A percentile compares a stretch with the other conserved stretches of the same genome.
phyloP scores from a whole-genome alignment of 176 grass and related monocot genomes.

The Dendrocalamus sinicus region DNA sequence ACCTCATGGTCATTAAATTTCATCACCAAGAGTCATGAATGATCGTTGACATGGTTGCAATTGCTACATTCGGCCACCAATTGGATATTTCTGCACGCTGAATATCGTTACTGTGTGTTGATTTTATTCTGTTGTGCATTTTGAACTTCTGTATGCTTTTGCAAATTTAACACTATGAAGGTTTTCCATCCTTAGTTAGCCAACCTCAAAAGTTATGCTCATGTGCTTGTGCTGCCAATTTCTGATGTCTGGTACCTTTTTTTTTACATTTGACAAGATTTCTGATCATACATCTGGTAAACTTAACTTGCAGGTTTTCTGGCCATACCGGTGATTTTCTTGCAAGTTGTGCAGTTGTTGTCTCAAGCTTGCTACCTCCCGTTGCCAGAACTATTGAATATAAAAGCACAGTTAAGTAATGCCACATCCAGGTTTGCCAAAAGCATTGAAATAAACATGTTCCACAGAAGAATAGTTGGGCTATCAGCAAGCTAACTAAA shows the following conservation, averaged over 20 bases:
- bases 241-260: neutral
- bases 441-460: slow-evolving; percentile 26
- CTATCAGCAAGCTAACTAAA: neutral
- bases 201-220: neutral
- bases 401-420: slow-evolving; percentile 50
- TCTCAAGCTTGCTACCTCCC: slow-evolving; percentile 96
- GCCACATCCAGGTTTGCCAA: slow-evolving; percentile 28
- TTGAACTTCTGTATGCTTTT: neutral
- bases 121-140: slow-evolving; percentile 7
- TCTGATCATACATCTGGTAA: slow-evolving; percentile 6
- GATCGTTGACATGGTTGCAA: neutral
- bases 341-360: slow-evolving; percentile 98
- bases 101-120: neutral
- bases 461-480: neutral
- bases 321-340: slow-evolving; percentile 87
- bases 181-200: neutral
- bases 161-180: neutral
- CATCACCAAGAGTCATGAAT: neutral
- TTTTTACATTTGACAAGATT: slow-evolving; percentile 5
- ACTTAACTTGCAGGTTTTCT: slow-evolving; percentile 43
- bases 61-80: neutral
- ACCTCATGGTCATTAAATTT: neutral
- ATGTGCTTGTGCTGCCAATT: slow-evolving; percentile 13
- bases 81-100: neutral
- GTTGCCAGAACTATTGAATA: slow-evolving; percentile 82